Evolutionary conservation across 208 protist species (phyloP), one percentile per base, ranked within the genome.

Genomic region (Wallacemonas sp.): DNA sequence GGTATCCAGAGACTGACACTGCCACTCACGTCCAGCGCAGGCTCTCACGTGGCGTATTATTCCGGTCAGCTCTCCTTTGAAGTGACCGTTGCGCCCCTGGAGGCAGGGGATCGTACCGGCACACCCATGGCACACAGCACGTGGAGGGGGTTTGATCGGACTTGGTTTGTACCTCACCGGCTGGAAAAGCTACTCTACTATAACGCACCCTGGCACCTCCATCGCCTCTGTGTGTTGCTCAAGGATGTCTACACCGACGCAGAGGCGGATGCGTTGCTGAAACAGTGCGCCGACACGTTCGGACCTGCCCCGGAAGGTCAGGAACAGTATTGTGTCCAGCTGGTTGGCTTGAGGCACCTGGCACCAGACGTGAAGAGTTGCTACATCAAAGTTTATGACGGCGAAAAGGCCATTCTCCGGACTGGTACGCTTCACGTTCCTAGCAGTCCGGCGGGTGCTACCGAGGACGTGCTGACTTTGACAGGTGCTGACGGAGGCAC

Each of bases 211-310:
- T 22, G 70, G 47, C 12, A 72, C 34, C 55, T 88, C 21, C 82
- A 88, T 33, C 62, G 60, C 26, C 45, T 66, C 30, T 59, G 70
- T 21, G 69, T 63, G 44, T 21, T 83, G n/a, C 72, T 86, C 38
- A 69, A 49, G 30, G 24, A 56, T 9, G 36, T 62, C 26, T 39
- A 41, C 26, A 58, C 51, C 15, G 62, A 47, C 2, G 59, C 53
- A 1, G 15, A 61, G 11, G 69, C 77, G 12, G 15, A 6, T 15
- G 36, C 17, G 8, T 21, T 77, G 9, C 21, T 26, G 6, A 21
- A 65, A 26, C 2, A n/a, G n/a, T n/a, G n/a, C n/a, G n/a, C n/a
- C n/a, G n/a, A n/a, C n/a, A n/a, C n/a, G n/a, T n/a, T n/a, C n/a
- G n/a, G n/a, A n/a, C n/a, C n/a, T n/a, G n/a, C n/a, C n/a, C n/a